Conservation (phyloP, 345 rosid species). For the Aethionema arabicum region DNA sequence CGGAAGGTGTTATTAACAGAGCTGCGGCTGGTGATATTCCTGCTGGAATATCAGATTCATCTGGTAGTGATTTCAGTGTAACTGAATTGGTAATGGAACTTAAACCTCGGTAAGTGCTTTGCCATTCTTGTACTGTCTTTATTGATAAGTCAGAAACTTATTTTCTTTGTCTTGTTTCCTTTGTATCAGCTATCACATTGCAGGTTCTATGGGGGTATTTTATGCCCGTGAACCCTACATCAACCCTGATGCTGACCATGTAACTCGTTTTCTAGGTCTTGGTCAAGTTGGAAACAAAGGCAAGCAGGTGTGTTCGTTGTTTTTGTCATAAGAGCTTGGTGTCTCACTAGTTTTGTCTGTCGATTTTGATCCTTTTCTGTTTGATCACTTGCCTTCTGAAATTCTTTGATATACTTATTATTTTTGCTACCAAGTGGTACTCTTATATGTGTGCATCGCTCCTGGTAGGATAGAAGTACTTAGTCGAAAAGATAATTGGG, state of each 20-base stretch:
- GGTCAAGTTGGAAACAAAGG: conserved; percentile 87
- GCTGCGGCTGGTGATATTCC: conserved; percentile 58
- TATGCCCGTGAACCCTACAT: conserved; percentile 87
- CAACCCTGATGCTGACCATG: conserved; percentile 66
- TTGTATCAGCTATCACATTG: conserved; percentile 75
- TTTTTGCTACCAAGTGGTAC: not conserved
- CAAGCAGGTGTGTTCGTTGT: conserved; percentile 60
- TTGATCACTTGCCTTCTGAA: conserved; percentile 9
- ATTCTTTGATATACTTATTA: not conserved
- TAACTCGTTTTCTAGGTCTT: conserved; percentile 91
- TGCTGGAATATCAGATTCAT: conserved; percentile 50
- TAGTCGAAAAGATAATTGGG: too few relatives aligned
- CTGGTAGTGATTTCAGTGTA: conserved; percentile 52
- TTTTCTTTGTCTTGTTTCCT: conserved; percentile 17
- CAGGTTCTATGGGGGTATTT: conserved; percentile 78
- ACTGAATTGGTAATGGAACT: conserved; percentile 79
- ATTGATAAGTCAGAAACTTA: not conserved
- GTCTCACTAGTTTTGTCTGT: not conserved
- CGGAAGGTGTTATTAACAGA: conserved; percentile 63
- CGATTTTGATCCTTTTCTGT: not conserved
- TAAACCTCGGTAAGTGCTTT: conserved; percentile 73
- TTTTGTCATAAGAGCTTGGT: conserved; percentile 1
- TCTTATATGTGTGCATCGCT: conserved; percentile 3
- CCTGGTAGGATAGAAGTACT: not conserved
- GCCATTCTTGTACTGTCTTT: conserved; percentile 4